Percentiles rank a stretch among this genome's conserved stretches.
phyloP scores from a whole-genome alignment of 129 eudicot genomes.

The Artemisia argyi region DNA sequence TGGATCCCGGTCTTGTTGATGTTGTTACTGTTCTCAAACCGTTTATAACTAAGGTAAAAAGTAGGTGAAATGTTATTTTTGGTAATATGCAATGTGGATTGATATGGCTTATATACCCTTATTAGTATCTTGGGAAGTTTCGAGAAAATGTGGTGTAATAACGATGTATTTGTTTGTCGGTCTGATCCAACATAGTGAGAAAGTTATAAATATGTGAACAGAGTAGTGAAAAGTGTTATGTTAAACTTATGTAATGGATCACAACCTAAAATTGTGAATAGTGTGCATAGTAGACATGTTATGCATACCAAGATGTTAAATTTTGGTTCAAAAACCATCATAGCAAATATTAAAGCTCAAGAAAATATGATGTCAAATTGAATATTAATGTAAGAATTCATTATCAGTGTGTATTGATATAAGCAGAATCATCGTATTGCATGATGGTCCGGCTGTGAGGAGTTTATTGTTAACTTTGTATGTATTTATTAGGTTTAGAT shows the following conservation, averaged over 20 bases:
- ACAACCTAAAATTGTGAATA: neutral
- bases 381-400: too few relatives aligned
- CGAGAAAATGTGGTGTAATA: too few relatives aligned
- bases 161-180: too few relatives aligned
- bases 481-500: too few relatives aligned
- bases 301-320: neutral
- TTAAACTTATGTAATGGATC: neutral
- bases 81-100: neutral
- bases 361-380: neutral
- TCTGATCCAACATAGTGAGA: neutral
- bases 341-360: conserved; percentile 5
- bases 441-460: too few relatives aligned
- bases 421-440: too few relatives aligned
- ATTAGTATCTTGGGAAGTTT: too few relatives aligned
- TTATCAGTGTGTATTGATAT: too few relatives aligned
- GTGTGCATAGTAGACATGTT: neutral
- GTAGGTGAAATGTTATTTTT: neutral
- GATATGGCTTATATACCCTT: neutral
- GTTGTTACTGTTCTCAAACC: conserved; percentile 62
- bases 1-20: conserved; percentile 69
- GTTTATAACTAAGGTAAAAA: conserved; percentile 47
- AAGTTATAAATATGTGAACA: neutral
- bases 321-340: conserved; percentile 38
- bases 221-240: too few relatives aligned
- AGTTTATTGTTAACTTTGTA: too few relatives aligned